Percentiles rank a stretch among this genome's conserved stretches.
Evolutionary conservation across 2,329 filamentous ascomycete genomes (phyloP).

Genomic region (Diaporthe citrichinensis): DNA sequence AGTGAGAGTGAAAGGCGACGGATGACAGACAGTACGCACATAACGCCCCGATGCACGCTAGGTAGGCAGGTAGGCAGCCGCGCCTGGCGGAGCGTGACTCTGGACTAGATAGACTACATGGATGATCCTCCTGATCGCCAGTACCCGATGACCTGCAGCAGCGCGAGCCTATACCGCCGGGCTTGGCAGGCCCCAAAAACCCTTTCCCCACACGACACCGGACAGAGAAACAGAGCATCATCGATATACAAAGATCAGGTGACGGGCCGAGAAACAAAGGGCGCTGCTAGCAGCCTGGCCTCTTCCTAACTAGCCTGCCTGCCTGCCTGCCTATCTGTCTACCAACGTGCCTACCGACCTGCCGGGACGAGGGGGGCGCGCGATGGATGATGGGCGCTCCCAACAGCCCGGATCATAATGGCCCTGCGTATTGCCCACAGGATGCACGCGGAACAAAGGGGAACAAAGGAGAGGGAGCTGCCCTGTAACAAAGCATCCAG

Average conservation of each 20-base stretch:
- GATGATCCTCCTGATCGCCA: constrained; percentile 30
- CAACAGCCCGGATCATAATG: constrained; percentile 24
- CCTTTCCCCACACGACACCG: not conserved
- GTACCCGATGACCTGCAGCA: constrained; percentile 30
- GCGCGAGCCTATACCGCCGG: constrained; percentile 17
- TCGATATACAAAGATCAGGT: not conserved
- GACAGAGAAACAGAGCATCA: not conserved
- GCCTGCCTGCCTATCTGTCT: not conserved
- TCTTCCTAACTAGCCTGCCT: not conserved
- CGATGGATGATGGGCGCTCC: constrained; percentile 22
- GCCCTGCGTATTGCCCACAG: constrained; percentile 3
- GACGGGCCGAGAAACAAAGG: constrained; percentile 1
- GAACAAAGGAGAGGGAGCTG: not conserved
- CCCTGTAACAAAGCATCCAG: not conserved
- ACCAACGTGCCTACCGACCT: not conserved
- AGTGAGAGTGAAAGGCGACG: not conserved
- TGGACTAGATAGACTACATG: not conserved
- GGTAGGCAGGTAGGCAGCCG: not conserved
- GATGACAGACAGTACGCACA: not conserved
- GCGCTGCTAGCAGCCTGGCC: constrained; percentile 11
- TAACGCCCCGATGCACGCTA: not conserved
- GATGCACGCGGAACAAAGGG: constrained; percentile 1
- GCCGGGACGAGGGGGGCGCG: not conserved
- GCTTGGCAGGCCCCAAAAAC: constrained; percentile 22
- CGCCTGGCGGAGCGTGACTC: constrained; percentile 19